These are phyloP conservation scores for Mallotus nudiflorus DNA, from an alignment of 345 rosid genomes.

Conservation along the genomic window DNA sequence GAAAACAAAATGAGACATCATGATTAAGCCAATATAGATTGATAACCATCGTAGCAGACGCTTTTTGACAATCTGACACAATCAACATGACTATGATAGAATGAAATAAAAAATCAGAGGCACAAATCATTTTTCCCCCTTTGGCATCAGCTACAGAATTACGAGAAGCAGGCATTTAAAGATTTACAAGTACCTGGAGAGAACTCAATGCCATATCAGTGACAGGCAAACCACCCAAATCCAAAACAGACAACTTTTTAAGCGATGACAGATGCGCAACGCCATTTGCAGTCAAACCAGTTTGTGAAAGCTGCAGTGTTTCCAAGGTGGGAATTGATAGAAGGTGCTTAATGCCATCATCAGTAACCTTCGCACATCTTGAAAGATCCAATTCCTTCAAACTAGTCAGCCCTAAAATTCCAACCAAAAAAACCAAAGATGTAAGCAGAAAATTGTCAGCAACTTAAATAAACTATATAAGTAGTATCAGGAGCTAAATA, in stretches of 20 bases:
- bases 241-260: constrained; percentile 51
- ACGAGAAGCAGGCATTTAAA: background rate
- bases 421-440: background rate
- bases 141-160: background rate
- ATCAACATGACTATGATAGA: background rate
- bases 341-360: constrained; percentile 71
- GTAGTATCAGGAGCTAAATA: constrained; percentile 4
- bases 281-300: constrained; percentile 61
- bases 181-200: constrained; percentile 55
- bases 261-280: constrained; percentile 67
- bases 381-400: constrained; percentile 82
- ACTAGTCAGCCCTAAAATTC: constrained; percentile 60
- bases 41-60: too few species aligned
- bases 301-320: constrained; percentile 62
- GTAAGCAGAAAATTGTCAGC: background rate
- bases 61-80: too few species aligned
- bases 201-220: constrained; percentile 58
- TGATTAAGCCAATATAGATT: background rate
- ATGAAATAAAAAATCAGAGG: background rate
- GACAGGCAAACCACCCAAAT: constrained; percentile 90
- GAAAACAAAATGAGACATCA: background rate
- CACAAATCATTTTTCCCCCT: background rate
- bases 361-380: constrained; percentile 70
- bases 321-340: constrained; percentile 61
- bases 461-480: background rate